Evolutionary conservation across 441 rosid species (phyloP).

Genomic region (Pelargonium fulgidum): DNA sequence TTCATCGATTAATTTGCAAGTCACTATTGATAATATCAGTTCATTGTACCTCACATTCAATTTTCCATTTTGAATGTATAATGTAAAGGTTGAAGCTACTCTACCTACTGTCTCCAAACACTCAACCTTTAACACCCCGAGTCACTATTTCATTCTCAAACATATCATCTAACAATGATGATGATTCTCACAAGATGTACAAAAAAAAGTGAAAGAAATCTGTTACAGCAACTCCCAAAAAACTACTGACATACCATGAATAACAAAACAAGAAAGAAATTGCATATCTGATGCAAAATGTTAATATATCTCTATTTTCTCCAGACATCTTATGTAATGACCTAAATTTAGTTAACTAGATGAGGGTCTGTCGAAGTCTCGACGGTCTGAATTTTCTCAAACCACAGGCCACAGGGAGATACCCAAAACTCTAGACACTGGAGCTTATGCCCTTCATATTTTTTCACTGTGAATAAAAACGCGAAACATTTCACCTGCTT

Average conservation of each 20-base stretch:
- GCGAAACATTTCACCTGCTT: neutral
- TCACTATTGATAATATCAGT: neutral
- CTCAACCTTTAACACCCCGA: neutral
- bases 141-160: neutral
- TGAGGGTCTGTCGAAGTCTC: neutral
- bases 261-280: neutral
- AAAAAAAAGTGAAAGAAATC: no score
- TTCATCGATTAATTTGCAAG: neutral
- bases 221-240: neutral
- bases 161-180: neutral
- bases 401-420: neutral
- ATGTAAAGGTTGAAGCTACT: neutral
- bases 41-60: neutral
- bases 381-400: neutral
- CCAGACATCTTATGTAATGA: neutral
- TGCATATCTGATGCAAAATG: no score
- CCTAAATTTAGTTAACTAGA: neutral
- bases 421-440: neutral
- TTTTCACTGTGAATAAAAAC: neutral
- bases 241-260: neutral
- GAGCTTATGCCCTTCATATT: neutral
- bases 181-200: no score
- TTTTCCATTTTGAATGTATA: no score
- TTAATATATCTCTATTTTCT: no score
- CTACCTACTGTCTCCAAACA: neutral